A percentile compares a stretch with the other conserved stretches of the same genome.
Evolutionary conservation across 2,329 filamentous ascomycete genomes (phyloP).

Genomic region (Talaromyces islandicus): DNA sequence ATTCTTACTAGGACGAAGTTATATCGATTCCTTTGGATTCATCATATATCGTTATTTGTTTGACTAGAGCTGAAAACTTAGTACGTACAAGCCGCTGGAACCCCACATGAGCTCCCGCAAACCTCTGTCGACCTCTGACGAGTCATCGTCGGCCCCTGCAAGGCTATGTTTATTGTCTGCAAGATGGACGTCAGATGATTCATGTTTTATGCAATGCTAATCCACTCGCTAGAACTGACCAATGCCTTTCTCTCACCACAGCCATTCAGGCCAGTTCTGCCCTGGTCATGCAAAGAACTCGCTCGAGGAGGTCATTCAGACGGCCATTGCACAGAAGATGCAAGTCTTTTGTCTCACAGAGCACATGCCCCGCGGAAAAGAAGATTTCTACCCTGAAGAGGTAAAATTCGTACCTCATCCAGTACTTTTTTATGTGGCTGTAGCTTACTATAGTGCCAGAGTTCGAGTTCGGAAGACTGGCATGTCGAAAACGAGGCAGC

Average conservation of each 20-base stretch:
- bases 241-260: conserved; percentile 95
- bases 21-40: background rate
- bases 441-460: background rate
- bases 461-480: conserved; percentile 20
- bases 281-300: conserved; percentile 77
- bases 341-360: conserved; percentile 83
- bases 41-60: background rate
- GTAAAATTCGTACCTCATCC: conserved; percentile 33
- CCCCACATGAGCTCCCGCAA: background rate
- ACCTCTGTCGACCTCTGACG: too few species aligned
- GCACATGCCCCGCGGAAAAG: conserved; percentile 78
- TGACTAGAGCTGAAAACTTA: background rate
- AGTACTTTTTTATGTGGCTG: conserved; percentile 20
- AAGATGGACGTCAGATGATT: background rate
- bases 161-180: background rate
- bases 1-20: background rate
- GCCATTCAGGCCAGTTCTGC: conserved; percentile 97
- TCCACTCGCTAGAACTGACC: background rate
- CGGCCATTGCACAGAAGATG: conserved; percentile 73
- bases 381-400: conserved; percentile 91
- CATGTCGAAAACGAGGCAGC: conserved; percentile 47
- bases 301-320: conserved; percentile 75
- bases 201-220: background rate
- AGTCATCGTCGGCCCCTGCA: background rate
- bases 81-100: background rate